These are phyloP conservation scores for Miscanthus lutarioriparius DNA, from an alignment of 176 grass and related monocot species.

Conservation along the genomic window DNA sequence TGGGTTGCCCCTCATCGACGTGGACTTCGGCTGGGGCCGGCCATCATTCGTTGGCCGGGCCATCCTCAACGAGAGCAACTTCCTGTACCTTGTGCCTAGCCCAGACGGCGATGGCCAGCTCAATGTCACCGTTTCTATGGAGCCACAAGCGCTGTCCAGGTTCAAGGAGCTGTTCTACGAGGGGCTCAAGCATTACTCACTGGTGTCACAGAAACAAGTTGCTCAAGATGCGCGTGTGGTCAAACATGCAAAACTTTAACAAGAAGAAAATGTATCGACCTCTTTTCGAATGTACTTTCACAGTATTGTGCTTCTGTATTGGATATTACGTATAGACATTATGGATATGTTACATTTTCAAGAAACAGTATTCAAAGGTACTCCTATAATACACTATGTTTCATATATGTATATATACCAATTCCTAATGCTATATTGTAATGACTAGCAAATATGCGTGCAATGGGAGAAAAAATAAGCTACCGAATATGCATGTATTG, in stretches of 20 bases:
- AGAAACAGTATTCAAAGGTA: no score
- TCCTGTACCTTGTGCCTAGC: background rate
- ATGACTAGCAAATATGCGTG: no score
- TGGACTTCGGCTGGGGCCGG: background rate
- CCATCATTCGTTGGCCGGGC: background rate
- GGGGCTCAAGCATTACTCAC: background rate
- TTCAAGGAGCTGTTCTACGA: background rate
- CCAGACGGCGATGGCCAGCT: background rate
- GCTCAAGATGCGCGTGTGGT: background rate
- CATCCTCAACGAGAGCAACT: background rate
- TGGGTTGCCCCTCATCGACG: background rate
- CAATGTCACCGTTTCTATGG: background rate
- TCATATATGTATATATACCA: no score
- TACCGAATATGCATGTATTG: no score
- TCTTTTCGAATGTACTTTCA: no score
- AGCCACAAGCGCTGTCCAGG: background rate
- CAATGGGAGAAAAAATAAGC: no score
- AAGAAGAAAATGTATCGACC: no score
- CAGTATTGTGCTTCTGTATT: no score
- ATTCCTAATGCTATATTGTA: no score
- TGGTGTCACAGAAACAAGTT: background rate
- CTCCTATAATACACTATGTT: no score
- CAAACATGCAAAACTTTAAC: background rate
- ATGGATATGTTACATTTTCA: no score
- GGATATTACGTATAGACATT: no score